Base-by-base conservation (phyloP, 2,329 filamentous ascomycete species). In the Aulographum hederae region DNA sequence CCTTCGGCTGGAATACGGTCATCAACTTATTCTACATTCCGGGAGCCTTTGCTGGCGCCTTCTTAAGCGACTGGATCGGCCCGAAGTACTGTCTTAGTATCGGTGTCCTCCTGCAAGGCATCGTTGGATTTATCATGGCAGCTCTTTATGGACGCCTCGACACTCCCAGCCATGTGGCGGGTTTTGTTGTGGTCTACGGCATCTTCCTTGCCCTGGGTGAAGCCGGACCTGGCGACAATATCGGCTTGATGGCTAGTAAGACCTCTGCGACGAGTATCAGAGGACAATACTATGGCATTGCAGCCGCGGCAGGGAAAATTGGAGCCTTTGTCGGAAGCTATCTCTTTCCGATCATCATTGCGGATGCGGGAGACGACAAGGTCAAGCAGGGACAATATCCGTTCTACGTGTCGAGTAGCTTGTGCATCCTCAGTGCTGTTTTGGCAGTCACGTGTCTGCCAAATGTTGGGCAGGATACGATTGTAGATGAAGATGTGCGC, bases 1-100 rank as follows among this genome's bases (percentile, higher is more conserved):
- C 73, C 8, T 85, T 93, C 38, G 85, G 82, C 26, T 93, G 82
- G 82, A 84, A 81, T 47, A 82, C 78, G 0, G 66, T 93, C 26
- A 72, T 91, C 58, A 92, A 89, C 51, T 58, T 82, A 38, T 93
- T 93, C 53, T 91, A 91, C 52, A 66, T 92, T 30, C 84, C 82
- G 0, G 85, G 85, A 1, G 79, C 80, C 16, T 61, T 85, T 32
- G 53, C 78, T 3, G 85, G 85, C 14, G 78, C 80, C 1, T 78
- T 78, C 34, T 58, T 78, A 5, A 77, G 73, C 17, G 85, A 94
- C 53, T 13, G 51, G 8, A 58, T 91, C 31, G 85, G 85, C 0
- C 82, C 85, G 1, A 73, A 75, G 35, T 70, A 76, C 41, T 76
- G 78, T 1, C 62, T 94, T 0, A 69, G 69, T 2, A 52, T 73